Conservation (phyloP, 352 stramenopile genomes). For the Saprolegnia diclina region DNA sequence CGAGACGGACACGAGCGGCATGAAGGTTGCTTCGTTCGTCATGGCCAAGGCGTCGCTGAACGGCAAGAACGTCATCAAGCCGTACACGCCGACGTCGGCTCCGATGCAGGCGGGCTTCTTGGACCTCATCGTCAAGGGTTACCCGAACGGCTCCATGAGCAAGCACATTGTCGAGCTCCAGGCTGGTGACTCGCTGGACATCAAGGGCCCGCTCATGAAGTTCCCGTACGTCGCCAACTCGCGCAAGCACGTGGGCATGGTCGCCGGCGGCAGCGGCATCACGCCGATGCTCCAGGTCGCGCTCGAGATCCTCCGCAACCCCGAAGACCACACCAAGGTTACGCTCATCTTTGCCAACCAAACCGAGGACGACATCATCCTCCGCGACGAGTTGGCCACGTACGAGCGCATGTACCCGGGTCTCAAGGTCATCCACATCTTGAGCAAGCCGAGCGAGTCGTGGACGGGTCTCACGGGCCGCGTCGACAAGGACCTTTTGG, state of each 20-base stretch:
- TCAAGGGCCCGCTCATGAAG: slow-evolving; percentile 88
- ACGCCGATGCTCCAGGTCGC: slow-evolving; percentile 87
- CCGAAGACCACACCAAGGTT: slow-evolving; percentile 71
- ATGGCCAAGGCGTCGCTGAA: slow-evolving; percentile 63
- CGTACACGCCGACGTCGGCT: slow-evolving; percentile 86
- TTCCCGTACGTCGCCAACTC: slow-evolving; percentile 81
- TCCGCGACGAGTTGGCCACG: slow-evolving; percentile 73
- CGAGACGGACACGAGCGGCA: slow-evolving; percentile 56
- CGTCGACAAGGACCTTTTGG: slow-evolving; percentile 79
- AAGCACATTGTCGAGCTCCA: slow-evolving; percentile 83
- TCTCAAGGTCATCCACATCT: slow-evolving; percentile 65
- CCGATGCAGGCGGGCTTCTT: slow-evolving; percentile 80
- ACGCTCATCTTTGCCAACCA: slow-evolving; percentile 80
- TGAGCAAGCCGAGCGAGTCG: slow-evolving; percentile 56
- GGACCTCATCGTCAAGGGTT: slow-evolving; percentile 87
- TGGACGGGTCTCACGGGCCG: slow-evolving; percentile 71
- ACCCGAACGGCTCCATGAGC: slow-evolving; percentile 76
- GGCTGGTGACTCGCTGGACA: slow-evolving; percentile 77
- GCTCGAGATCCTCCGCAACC: slow-evolving; percentile 79
- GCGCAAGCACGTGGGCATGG: slow-evolving; percentile 86
- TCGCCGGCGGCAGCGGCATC: slow-evolving; percentile 87
- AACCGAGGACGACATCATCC: slow-evolving; percentile 83
- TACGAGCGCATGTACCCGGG: slow-evolving; percentile 46
- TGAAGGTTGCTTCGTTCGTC: slow-evolving; percentile 50
- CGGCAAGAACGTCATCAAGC: slow-evolving; percentile 69